A percentile compares a stretch with the other conserved stretches of the same genome.
Evolutionary conservation across 331 rosid species (phyloP).

Genomic region (Quercus lobata): DNA sequence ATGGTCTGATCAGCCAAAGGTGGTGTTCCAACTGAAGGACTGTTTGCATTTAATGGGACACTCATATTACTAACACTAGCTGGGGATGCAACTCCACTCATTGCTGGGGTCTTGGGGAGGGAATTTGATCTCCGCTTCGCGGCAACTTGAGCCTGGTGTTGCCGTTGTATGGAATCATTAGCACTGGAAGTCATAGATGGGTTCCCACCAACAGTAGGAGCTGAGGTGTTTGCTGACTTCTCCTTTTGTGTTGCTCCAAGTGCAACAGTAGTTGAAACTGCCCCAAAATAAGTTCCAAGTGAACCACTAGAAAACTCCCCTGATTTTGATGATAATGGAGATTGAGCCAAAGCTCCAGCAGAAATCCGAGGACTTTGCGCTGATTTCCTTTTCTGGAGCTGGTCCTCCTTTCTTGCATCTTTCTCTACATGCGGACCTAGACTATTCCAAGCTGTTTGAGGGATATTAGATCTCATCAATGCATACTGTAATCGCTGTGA

Average conservation of each 20-base stretch:
- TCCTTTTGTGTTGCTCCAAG: constrained; percentile 67
- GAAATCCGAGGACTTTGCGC: constrained; percentile 89
- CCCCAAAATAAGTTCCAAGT: constrained; percentile 75
- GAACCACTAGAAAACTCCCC: constrained; percentile 93
- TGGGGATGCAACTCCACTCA: constrained; percentile 87
- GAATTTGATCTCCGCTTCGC: constrained; percentile 76
- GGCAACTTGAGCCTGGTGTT: constrained; percentile 72
- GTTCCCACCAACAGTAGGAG: constrained; percentile 59
- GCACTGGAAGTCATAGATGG: constrained; percentile 66
- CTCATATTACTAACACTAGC: constrained; percentile 79
- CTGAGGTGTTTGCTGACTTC: constrained; percentile 57
- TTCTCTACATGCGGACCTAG: constrained; percentile 69
- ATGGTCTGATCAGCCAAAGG: constrained; percentile 49
- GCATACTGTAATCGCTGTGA: constrained; percentile 68
- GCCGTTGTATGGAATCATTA: constrained; percentile 83
- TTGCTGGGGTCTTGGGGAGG: constrained; percentile 70
- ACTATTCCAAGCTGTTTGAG: constrained; percentile 77
- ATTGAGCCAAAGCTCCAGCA: constrained; percentile 63
- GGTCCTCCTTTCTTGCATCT: constrained; percentile 85
- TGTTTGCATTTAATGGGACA: constrained; percentile 61
- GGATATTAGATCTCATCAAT: constrained; percentile 56
- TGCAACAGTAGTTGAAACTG: constrained; percentile 43
- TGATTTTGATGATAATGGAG: constrained; percentile 85
- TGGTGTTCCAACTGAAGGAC: constrained; percentile 80
- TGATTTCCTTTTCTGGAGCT: constrained; percentile 60